A percentile compares a stretch with the other conserved stretches of the same genome.
Evolutionary conservation across 768 basidiomycete species (phyloP).

Genomic region (Naganishia vaughanmartiniae): DNA sequence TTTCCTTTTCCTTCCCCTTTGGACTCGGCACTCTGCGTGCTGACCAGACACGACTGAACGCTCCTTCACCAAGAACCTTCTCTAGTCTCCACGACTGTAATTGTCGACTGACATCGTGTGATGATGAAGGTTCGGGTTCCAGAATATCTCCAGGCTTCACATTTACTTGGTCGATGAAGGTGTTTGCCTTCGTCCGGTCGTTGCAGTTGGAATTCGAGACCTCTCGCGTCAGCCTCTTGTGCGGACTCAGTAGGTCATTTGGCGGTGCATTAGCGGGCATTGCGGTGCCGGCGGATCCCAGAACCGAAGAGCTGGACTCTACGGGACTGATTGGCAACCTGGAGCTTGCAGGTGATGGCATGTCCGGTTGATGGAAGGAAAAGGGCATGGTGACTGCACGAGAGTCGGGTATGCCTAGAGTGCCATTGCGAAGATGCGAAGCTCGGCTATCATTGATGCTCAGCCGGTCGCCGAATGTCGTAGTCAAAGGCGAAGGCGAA

Average conservation of each 20-base stretch:
- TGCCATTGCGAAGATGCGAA: neutral
- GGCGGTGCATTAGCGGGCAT: neutral
- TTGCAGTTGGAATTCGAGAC: conserved; percentile 12
- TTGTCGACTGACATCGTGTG: neutral
- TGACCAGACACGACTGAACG: conserved; percentile 50
- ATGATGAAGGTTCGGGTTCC: neutral
- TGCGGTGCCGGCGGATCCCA: neutral
- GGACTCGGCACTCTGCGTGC: conserved; percentile 27
- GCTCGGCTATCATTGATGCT: neutral
- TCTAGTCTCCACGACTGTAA: conserved; percentile 38
- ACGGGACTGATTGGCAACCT: conserved; percentile 19
- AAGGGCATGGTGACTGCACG: conserved; percentile 14
- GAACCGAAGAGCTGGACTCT: conserved; percentile 11
- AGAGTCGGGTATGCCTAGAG: conserved; percentile 20
- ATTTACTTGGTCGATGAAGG: conserved; percentile 6
- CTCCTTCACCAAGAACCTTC: conserved; percentile 48
- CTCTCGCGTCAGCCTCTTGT: conserved; percentile 7
- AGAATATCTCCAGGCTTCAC: conserved; percentile 5
- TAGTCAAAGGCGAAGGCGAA: conserved; percentile 11
- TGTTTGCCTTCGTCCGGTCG: neutral
- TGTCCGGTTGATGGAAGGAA: neutral
- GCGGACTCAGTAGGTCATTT: neutral
- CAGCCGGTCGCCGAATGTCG: conserved; percentile 1
- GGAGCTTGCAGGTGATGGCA: conserved; percentile 12
- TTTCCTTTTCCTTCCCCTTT: neutral